Percentiles rank a stretch among this genome's conserved stretches.
Conservation (phyloP, 2,329 filamentous ascomycete genomes). For the Claviceps fusiformis region DNA sequence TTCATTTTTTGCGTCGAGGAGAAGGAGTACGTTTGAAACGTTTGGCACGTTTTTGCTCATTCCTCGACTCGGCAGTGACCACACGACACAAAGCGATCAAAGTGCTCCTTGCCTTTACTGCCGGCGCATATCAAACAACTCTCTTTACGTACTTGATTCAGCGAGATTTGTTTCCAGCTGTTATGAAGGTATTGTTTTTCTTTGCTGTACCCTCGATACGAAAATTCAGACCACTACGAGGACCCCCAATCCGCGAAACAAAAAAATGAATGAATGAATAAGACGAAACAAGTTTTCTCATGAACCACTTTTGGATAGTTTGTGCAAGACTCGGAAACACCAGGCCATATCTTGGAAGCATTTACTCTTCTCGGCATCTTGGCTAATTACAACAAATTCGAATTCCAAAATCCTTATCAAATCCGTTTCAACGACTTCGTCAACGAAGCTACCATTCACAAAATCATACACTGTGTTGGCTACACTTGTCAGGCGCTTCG, state of each 20-base stretch:
- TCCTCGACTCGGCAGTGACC: conserved; percentile 47
- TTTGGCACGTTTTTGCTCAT: neutral
- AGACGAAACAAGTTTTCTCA: neutral
- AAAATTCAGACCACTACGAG: neutral
- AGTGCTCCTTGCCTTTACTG: conserved; percentile 69
- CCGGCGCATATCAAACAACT: conserved; percentile 91
- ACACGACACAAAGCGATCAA: conserved; percentile 68
- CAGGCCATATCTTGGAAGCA: conserved; percentile 52
- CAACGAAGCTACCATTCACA: conserved; percentile 75
- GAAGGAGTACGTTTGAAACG: neutral
- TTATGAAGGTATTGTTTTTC: conserved; percentile 64
- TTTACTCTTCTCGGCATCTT: conserved; percentile 76
- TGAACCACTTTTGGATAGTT: conserved; percentile 35
- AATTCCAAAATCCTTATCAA: conserved; percentile 93
- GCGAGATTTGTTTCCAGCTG: conserved; percentile 78
- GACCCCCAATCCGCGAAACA: neutral
- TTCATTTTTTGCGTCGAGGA: neutral
- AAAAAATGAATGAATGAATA: neutral
- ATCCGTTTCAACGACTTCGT: conserved; percentile 88
- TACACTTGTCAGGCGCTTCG: conserved; percentile 54
- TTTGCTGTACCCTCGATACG: neutral
- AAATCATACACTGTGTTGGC: conserved; percentile 66
- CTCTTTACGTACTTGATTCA: conserved; percentile 92
- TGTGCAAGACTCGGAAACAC: conserved; percentile 62
- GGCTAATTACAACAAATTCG: conserved; percentile 98